Percentiles rank a stretch among this genome's conserved stretches.
Conservation (phyloP, 169 alveolate genomes). For the Cryptosporidium ryanae region DNA sequence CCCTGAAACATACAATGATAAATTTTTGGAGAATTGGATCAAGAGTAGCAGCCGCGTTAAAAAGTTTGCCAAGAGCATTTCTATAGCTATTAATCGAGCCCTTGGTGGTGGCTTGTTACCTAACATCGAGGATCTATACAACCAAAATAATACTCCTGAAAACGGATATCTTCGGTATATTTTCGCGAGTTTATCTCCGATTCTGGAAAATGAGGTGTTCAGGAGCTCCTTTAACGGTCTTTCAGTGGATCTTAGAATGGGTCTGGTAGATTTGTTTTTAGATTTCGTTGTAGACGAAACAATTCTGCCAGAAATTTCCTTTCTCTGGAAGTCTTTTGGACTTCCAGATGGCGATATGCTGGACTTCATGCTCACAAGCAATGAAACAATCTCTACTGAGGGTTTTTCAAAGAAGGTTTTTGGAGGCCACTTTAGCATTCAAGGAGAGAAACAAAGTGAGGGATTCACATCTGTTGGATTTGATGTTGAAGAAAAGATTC, state of each 20-base stretch:
- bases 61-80: neutral
- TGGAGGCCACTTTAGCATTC: too few relatives aligned
- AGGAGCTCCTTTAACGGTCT: too few relatives aligned
- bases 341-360: neutral
- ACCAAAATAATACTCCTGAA: too few relatives aligned
- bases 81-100: neutral
- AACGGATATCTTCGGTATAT: too few relatives aligned
- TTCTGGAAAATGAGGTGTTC: too few relatives aligned
- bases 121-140: neutral
- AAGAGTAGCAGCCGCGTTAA: neutral
- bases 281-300: neutral
- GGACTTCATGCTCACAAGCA: conserved; percentile 31
- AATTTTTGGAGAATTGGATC: neutral
- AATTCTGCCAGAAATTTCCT: conserved; percentile 16
- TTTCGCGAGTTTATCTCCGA: too few relatives aligned
- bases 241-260: conserved; percentile 2
- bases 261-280: conserved; percentile 10
- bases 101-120: too few relatives aligned
- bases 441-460: too few relatives aligned
- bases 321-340: conserved; percentile 27
- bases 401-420: neutral
- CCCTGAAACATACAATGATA: too few relatives aligned
- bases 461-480: too few relatives aligned
- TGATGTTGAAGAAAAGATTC: too few relatives aligned
- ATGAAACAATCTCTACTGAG: conserved; percentile 13